These are phyloP conservation scores for Petunia hybrid DNA, from an alignment of 305 asterid genomes.

Conservation along the genomic window DNA sequence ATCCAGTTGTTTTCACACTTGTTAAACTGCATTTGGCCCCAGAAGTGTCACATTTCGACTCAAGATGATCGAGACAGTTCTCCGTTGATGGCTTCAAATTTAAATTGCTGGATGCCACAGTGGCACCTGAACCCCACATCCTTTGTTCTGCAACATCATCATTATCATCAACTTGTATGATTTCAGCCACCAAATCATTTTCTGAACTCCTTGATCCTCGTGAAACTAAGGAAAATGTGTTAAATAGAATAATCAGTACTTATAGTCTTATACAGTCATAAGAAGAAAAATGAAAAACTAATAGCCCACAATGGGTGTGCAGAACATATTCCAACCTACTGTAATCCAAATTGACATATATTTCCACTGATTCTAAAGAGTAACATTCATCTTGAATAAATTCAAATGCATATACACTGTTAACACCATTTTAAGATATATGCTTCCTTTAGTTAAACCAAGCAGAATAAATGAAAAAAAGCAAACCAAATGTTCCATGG, in stretches of 20 bases:
- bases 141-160: slow-evolving; percentile 41
- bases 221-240: slow-evolving; percentile 48
- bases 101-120: slow-evolving; percentile 39
- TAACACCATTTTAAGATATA: background rate
- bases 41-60: slow-evolving; percentile 33
- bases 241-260: slow-evolving; percentile 31
- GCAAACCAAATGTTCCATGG: background rate
- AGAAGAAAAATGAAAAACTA: background rate
- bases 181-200: slow-evolving; percentile 40
- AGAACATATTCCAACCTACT: background rate
- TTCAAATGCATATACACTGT: slow-evolving; percentile 1
- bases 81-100: slow-evolving; percentile 35
- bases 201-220: slow-evolving; percentile 39
- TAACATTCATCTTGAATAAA: slow-evolving; percentile 17
- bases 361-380: background rate
- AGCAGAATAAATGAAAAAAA: slow-evolving; percentile 19
- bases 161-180: slow-evolving; percentile 46
- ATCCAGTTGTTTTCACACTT: slow-evolving; percentile 43
- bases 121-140: slow-evolving; percentile 35
- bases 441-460: slow-evolving; percentile 23
- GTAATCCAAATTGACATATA: slow-evolving; percentile 5
- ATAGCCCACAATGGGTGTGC: background rate
- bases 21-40: slow-evolving; percentile 41
- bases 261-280: background rate
- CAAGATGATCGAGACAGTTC: slow-evolving; percentile 39